Conservation (phyloP, 2,329 filamentous ascomycete genomes). For the Talaromyces sp. region DNA sequence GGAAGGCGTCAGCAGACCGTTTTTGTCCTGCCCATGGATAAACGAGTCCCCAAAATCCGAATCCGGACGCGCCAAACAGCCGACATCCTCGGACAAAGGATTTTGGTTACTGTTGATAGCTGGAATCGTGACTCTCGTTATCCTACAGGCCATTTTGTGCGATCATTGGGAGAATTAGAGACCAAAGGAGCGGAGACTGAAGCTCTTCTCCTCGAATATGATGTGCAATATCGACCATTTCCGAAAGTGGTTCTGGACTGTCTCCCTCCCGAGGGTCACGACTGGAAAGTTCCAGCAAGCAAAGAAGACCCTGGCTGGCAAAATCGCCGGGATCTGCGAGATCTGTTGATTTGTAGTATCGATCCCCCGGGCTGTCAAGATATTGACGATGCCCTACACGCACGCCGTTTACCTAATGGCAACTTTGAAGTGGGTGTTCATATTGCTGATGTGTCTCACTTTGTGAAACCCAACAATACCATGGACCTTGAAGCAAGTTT, state of each 20-base stretch:
- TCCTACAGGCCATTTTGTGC: conserved; percentile 87
- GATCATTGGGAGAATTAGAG: conserved; percentile 87
- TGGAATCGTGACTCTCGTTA: conserved; percentile 94
- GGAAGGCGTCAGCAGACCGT: conserved; percentile 85
- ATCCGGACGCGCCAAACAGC: conserved; percentile 85
- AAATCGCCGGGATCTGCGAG: conserved; percentile 75
- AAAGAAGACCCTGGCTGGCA: conserved; percentile 80
- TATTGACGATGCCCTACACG: conserved; percentile 95
- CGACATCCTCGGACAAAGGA: conserved; percentile 83
- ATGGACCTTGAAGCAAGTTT: conserved; percentile 96
- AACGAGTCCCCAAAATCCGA: conserved; percentile 92
- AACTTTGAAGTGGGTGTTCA: conserved; percentile 96
- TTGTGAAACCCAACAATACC: conserved; percentile 92
- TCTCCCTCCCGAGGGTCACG: conserved; percentile 81
- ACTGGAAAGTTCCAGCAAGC: conserved; percentile 84
- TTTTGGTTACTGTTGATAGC: conserved; percentile 87
- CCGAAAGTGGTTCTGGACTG: conserved; percentile 94
- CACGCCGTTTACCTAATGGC: conserved; percentile 76
- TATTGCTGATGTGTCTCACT: conserved; percentile 98
- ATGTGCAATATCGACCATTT: conserved; percentile 96
- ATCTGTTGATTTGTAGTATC: conserved; percentile 91
- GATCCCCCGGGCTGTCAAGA: conserved; percentile 95
- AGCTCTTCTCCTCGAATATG: conserved; percentile 86
- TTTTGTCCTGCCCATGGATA: conserved; percentile 97
- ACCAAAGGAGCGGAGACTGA: conserved; percentile 98